phyloP scores from a whole-genome alignment of 1,139 yeast species.

The Protomyces inundatus region DNA sequence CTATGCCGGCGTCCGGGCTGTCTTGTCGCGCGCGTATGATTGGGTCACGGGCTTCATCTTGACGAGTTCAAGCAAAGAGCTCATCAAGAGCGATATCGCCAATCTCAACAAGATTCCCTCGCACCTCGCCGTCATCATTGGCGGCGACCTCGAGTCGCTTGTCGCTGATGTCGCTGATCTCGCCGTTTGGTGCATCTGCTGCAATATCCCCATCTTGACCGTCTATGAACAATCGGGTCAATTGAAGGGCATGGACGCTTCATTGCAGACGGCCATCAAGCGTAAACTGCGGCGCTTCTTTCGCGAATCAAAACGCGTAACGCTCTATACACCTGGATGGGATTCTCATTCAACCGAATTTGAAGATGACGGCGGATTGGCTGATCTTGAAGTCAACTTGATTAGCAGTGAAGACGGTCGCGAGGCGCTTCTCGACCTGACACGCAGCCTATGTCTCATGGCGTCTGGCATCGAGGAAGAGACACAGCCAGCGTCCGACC shows the following conservation, averaged over 20 bases:
- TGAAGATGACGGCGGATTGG: slow-evolving; percentile 10
- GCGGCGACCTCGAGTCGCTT: slow-evolving; percentile 80
- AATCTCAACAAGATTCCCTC: slow-evolving; percentile 70
- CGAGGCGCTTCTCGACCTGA: slow-evolving; percentile 78
- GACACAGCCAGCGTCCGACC: not conserved
- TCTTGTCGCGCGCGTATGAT: not conserved
- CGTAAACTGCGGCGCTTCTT: slow-evolving; percentile 19
- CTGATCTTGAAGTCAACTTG: slow-evolving; percentile 58
- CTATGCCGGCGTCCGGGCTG: not conserved
- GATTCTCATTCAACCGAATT: not conserved
- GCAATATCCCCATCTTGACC: slow-evolving; percentile 67
- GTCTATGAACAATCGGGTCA: slow-evolving; percentile 76
- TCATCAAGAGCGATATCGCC: slow-evolving; percentile 76
- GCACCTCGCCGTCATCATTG: slow-evolving; percentile 67
- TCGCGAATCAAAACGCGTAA: slow-evolving; percentile 8
- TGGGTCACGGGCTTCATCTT: slow-evolving; percentile 37
- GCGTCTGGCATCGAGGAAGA: slow-evolving; percentile 42
- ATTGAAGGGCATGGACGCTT: slow-evolving; percentile 22
- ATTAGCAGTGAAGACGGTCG: slow-evolving; percentile 80
- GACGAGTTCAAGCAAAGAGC: slow-evolving; percentile 55
- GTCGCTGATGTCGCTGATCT: slow-evolving; percentile 71
- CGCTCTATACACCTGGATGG: slow-evolving; percentile 17
- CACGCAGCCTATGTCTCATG: slow-evolving; percentile 77
- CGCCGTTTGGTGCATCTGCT: slow-evolving; percentile 79
- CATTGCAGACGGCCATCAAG: slow-evolving; percentile 20